These are phyloP conservation scores for Piper longum DNA, from an alignment of 164 flowering plant species.

Conservation along the genomic window DNA sequence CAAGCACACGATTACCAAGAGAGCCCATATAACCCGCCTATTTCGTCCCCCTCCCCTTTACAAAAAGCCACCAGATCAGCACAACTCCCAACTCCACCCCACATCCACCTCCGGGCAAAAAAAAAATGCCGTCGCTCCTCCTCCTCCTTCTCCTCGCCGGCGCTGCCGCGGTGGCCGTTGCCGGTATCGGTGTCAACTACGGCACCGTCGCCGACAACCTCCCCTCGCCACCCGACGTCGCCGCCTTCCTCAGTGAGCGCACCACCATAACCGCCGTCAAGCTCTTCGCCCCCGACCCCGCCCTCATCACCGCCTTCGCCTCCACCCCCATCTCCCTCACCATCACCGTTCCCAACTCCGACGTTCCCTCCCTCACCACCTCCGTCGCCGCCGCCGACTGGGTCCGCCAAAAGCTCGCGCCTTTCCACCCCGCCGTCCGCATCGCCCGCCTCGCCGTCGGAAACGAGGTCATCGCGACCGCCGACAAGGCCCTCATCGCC, in stretches of 20 bases:
- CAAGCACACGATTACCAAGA: too few species aligned
- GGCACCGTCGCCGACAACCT: conserved; percentile 78
- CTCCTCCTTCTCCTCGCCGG: background rate
- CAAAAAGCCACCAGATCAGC: too few species aligned
- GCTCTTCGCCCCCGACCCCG: conserved; percentile 56
- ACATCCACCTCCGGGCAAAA: too few species aligned
- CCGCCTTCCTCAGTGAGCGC: conserved; percentile 34
- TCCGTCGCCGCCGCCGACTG: conserved; percentile 32
- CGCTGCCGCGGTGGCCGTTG: background rate
- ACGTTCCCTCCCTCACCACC: conserved; percentile 32
- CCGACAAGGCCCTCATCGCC: conserved; percentile 21
- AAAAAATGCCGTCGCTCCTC: background rate
- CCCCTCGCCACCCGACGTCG: conserved; percentile 61
- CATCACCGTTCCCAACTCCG: conserved; percentile 48
- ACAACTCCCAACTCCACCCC: too few species aligned
- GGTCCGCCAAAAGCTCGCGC: conserved; percentile 36
- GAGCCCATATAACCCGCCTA: too few species aligned
- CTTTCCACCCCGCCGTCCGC: conserved; percentile 44
- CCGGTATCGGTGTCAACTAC: conserved; percentile 67
- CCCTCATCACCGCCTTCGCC: conserved; percentile 62
- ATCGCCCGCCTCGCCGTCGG: conserved; percentile 50
- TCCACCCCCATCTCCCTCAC: conserved; percentile 44
- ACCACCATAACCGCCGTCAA: conserved; percentile 60
- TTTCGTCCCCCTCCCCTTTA: too few species aligned
- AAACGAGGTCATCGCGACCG: conserved; percentile 37